Percentiles rank a stretch among this genome's conserved stretches.
These are phyloP conservation scores for Circinella umbellata DNA, from an alignment of 371 early-diverging fungal genomes.

Conservation along the genomic window DNA sequence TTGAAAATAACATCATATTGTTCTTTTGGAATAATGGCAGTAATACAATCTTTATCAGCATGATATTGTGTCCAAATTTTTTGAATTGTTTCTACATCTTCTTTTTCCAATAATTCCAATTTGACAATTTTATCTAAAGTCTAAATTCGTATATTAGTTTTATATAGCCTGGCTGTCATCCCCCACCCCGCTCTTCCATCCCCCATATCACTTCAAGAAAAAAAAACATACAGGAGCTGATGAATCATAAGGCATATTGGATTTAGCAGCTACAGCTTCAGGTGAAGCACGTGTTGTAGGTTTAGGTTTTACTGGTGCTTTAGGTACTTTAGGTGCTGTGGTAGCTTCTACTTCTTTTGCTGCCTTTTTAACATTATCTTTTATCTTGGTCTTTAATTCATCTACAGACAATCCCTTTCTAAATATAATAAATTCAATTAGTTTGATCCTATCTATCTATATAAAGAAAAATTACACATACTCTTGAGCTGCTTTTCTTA, in stretches of 20 bases:
- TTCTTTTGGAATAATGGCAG: conserved; percentile 77
- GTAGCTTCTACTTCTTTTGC: conserved; percentile 27
- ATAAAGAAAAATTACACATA: conserved; percentile 25
- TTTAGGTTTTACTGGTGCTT: conserved; percentile 19
- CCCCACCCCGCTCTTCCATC: no score
- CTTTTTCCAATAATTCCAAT: conserved; percentile 68
- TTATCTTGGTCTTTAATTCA: conserved; percentile 53
- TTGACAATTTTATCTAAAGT: conserved; percentile 82
- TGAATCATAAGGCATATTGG: conserved; percentile 45
- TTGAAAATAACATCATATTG: conserved; percentile 73
- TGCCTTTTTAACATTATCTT: conserved; percentile 35
- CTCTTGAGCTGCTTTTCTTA: conserved; percentile 67
- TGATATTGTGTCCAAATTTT: conserved; percentile 90
- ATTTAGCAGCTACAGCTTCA: conserved; percentile 34
- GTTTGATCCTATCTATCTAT: not conserved
- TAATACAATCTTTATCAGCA: conserved; percentile 67
- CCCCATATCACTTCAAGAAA: no score
- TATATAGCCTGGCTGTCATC: no score
- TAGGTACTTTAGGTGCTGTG: conserved; percentile 9
- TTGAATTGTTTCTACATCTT: conserved; percentile 68
- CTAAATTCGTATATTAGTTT: conserved; percentile 27
- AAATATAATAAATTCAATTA: conserved; percentile 9
- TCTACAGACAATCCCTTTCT: conserved; percentile 52
- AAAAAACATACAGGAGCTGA: conserved; percentile 45
- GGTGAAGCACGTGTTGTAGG: conserved; percentile 31